Evolutionary conservation across 805 yeast genomes (phyloP).

Genomic region (Naumovozyma castellii): DNA sequence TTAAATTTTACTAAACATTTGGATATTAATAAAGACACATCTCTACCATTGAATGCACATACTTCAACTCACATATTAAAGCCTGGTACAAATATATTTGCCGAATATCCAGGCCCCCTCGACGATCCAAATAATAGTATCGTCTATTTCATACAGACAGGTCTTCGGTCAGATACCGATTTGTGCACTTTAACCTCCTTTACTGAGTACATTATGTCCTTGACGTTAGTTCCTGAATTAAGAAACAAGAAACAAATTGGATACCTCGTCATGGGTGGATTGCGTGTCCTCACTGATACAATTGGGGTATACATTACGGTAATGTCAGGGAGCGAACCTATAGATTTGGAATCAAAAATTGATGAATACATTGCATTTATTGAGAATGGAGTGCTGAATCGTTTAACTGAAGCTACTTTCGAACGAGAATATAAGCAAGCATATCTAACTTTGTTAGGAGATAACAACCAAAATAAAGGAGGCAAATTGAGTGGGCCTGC

Average conservation of each 20-base stretch:
- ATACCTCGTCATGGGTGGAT: constrained; percentile 51
- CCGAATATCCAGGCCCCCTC: constrained; percentile 29
- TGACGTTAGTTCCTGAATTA: constrained; percentile 37
- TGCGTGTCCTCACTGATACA: constrained; percentile 40
- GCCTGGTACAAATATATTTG: constrained; percentile 30
- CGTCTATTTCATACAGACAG: constrained; percentile 49
- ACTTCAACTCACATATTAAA: constrained; percentile 35
- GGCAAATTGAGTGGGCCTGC: constrained; percentile 27
- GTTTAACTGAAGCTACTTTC: constrained; percentile 32
- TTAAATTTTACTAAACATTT: constrained; percentile 24
- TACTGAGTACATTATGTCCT: constrained; percentile 38
- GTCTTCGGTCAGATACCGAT: constrained; percentile 32
- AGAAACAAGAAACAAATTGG: constrained; percentile 53
- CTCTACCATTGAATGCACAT: background rate
- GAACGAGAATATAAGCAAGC: constrained; percentile 27
- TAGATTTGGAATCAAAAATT: constrained; percentile 35
- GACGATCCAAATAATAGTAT: constrained; percentile 46
- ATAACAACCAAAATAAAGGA: constrained; percentile 4
- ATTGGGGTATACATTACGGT: constrained; percentile 51
- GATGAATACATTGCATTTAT: constrained; percentile 39
- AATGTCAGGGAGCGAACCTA: constrained; percentile 42
- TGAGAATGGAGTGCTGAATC: constrained; percentile 26
- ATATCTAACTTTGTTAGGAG: constrained; percentile 27
- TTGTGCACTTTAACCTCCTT: constrained; percentile 37
- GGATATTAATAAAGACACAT: background rate